Evolutionary conservation across 768 basidiomycete species (phyloP), one percentile per base, ranked within the genome.

Genomic region (Lactifluus pinguis): DNA sequence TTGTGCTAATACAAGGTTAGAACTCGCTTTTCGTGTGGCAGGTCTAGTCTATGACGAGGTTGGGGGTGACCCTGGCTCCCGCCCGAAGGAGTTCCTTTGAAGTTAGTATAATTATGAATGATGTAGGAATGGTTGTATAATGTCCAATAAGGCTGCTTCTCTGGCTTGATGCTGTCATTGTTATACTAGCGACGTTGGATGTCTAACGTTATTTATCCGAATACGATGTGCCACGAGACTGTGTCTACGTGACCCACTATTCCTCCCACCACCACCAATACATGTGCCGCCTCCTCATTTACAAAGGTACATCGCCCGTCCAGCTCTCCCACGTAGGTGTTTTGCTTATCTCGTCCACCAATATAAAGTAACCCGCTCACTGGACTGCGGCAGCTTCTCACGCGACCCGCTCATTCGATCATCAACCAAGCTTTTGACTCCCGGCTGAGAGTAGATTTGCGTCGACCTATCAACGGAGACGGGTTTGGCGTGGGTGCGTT

Each of bases 361-460:
- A n/a, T 17, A 32, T 49, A 41, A 34, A 19, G 48, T 57, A 19
- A 49, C 25, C 7, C 25, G 17, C 13, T 55, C 15, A 50, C 52
- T 14, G n/a, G 11, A 49, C 4, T 59, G 19, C 66, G 91, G 82
- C 66, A 92, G 82, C 82, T 98, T n/a, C 79, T 98, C 67, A 98
- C 95, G 48, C 81, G 90, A 51, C 95, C 95, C 53, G 86, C 87
- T 62, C 95, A 98, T 75, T 92, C 90, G 3, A 97, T 98, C 75
- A 97, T 95, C 72, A 95, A 95, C 72, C 93, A 97, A 75, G 93
- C 95, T 0, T 95, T 93, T 68, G 95, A 98, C 74, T 95, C 92
- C 21, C 82, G 95, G 8, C 78, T 99, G 36, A 83, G 95, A 19
- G 72, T 92, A 55, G 91, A 93, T 69, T 79, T 76, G 65, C 79